Evolutionary conservation across 306 rosid species (phyloP).

Genomic region (Medicago lupulina): DNA sequence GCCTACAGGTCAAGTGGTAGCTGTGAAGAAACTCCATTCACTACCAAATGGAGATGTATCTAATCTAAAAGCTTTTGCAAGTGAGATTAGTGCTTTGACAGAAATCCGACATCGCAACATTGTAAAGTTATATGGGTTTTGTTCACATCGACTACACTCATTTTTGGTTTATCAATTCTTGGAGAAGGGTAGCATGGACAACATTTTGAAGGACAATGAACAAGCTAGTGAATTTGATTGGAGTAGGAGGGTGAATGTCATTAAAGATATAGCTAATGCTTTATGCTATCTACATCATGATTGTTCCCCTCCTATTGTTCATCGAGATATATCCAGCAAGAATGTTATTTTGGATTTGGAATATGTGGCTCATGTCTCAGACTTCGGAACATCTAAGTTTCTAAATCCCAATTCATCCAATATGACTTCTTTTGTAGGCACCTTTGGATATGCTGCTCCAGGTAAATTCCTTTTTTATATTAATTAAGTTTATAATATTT

Average conservation of each 20-base stretch:
- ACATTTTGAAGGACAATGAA: neutral
- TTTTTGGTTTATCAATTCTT: slow-evolving; percentile 8
- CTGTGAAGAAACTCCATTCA: slow-evolving; percentile 4
- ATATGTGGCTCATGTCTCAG: slow-evolving; percentile 2
- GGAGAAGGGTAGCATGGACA: neutral
- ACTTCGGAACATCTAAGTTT: neutral
- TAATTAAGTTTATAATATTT: too few species aligned
- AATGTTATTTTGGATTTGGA: slow-evolving; percentile 9
- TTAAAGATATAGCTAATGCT: neutral
- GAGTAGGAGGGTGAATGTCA: neutral
- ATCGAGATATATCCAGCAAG: neutral
- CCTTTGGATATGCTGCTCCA: neutral
- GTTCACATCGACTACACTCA: neutral
- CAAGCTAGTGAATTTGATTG: neutral
- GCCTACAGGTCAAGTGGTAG: neutral
- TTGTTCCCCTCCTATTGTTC: neutral
- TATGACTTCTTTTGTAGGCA: neutral
- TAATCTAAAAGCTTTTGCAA: neutral
- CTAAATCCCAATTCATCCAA: neutral
- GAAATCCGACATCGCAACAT: neutral
- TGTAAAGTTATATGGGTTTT: slow-evolving; percentile 4
- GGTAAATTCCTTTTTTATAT: neutral
- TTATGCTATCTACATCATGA: neutral
- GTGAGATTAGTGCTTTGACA: neutral
- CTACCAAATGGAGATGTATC: neutral